Evolutionary conservation across 768 basidiomycete genomes (phyloP).

Genomic region (Omphalotus guepiniiformis): DNA sequence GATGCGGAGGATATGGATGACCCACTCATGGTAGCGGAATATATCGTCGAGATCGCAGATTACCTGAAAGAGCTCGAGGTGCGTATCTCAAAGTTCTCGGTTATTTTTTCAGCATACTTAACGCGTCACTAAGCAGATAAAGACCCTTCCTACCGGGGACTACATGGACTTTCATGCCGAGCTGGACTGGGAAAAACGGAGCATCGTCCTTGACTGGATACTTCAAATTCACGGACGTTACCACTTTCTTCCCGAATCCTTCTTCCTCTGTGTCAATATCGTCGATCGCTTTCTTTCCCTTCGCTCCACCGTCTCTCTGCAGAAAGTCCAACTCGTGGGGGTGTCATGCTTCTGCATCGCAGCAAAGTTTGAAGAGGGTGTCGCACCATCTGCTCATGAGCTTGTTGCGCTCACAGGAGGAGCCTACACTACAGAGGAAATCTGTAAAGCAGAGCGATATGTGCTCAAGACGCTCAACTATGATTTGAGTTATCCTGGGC

Average conservation of each 20-base stretch:
- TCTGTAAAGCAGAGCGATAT: slow-evolving; percentile 74
- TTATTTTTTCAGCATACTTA: slow-evolving; percentile 5
- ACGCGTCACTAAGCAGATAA: slow-evolving; percentile 39
- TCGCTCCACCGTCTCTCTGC: slow-evolving; percentile 75
- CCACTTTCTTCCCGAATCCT: slow-evolving; percentile 88
- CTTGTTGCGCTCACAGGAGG: slow-evolving; percentile 85
- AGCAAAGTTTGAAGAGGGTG: slow-evolving; percentile 94
- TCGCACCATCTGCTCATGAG: slow-evolving; percentile 86
- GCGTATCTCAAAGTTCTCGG: slow-evolving; percentile 15
- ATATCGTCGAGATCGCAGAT: slow-evolving; percentile 89
- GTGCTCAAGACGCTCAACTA: slow-evolving; percentile 91
- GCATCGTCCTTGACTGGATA: slow-evolving; percentile 93
- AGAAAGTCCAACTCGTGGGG: slow-evolving; percentile 94
- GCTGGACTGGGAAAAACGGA: slow-evolving; percentile 95
- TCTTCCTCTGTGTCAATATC: slow-evolving; percentile 93
- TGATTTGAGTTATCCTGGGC: slow-evolving; percentile 90
- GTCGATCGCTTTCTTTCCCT: slow-evolving; percentile 79
- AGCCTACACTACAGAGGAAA: slow-evolving; percentile 79
- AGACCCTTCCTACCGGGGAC: slow-evolving; percentile 85
- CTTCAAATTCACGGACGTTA: slow-evolving; percentile 94
- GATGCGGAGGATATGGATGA: slow-evolving; percentile 92
- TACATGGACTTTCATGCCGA: slow-evolving; percentile 96
- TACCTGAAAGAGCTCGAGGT: slow-evolving; percentile 93
- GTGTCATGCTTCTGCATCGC: slow-evolving; percentile 92
- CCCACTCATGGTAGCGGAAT: slow-evolving; percentile 96